A percentile compares a stretch with the other conserved stretches of the same genome.
These are phyloP conservation scores for Corinectria fuckeliana DNA, from an alignment of 2,329 filamentous ascomycete species.

Conservation along the genomic window DNA sequence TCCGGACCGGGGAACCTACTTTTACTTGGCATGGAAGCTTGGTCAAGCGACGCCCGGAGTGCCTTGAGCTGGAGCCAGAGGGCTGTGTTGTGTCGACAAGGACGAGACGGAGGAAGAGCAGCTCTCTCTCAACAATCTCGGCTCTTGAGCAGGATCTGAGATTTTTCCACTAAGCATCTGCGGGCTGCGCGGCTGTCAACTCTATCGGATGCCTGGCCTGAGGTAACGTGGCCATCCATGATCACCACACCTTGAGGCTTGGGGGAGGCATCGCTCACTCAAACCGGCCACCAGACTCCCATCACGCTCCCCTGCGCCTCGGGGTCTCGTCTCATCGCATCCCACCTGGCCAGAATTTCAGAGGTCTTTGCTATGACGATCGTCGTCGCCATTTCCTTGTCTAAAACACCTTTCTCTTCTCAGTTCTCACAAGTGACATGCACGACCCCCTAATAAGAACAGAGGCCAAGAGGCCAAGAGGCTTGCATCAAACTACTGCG, in stretches of 20 bases:
- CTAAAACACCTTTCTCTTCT: not conserved
- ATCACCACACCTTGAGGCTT: not conserved
- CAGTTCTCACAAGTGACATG: not conserved
- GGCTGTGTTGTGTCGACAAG: not conserved
- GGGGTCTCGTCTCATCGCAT: not conserved
- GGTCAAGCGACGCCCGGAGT: not conserved
- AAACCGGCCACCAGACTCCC: not conserved
- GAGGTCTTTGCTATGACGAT: constrained; percentile 3
- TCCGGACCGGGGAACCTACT: not conserved
- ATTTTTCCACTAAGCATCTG: not conserved
- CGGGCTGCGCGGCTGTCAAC: not conserved
- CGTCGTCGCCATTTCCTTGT: not conserved
- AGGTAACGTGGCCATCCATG: not conserved
- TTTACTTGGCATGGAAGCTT: not conserved
- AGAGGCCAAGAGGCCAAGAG: too few relatives aligned
- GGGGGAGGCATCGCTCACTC: not conserved
- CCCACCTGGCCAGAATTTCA: not conserved
- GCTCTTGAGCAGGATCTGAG: not conserved
- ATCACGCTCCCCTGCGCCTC: not conserved
- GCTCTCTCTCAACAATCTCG: not conserved
- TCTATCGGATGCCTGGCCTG: not conserved
- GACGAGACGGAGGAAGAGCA: constrained; percentile 2
- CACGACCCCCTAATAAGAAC: not conserved
- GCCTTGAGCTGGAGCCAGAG: not conserved
- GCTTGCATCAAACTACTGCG: constrained; percentile 35